Percentiles rank a stretch among this genome's conserved stretches.
Conservation (phyloP, 768 basidiomycete species). For the Suillus ampliporus region DNA sequence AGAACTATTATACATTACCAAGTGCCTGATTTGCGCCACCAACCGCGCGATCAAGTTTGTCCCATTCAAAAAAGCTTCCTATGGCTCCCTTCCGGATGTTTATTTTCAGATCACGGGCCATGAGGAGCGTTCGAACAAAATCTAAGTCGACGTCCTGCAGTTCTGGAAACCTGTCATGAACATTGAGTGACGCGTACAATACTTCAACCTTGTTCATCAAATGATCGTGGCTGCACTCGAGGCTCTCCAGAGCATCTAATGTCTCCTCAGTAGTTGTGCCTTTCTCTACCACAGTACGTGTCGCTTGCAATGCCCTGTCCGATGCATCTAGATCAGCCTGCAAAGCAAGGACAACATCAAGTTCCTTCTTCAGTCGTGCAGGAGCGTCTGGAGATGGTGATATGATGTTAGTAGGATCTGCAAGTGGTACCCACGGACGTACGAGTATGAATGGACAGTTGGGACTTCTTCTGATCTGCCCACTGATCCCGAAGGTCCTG, state of each 20-base stretch:
- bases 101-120: constrained; percentile 46
- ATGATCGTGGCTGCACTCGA: constrained; percentile 25
- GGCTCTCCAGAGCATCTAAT: constrained; percentile 20
- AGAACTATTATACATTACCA: background rate
- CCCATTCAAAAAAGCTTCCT: constrained; percentile 46
- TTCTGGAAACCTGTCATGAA: constrained; percentile 39
- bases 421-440: too few species aligned
- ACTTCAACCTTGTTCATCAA: constrained; percentile 34
- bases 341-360: constrained; percentile 36
- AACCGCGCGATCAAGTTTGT: constrained; percentile 40
- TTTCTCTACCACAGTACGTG: constrained; percentile 14
- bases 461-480: background rate
- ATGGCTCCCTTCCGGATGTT: constrained; percentile 42
- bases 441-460: background rate
- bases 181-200: constrained; percentile 42
- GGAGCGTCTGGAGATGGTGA: too few species aligned
- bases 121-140: constrained; percentile 38
- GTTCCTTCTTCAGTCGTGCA: constrained; percentile 35
- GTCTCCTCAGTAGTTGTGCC: constrained; percentile 8
- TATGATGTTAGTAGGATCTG: too few species aligned
- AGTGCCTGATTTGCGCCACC: constrained; percentile 30
- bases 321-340: constrained; percentile 34
- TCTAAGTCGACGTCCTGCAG: constrained; percentile 33
- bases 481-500: background rate
- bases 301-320: constrained; percentile 26